Evolutionary conservation across 2,329 filamentous ascomycete species (phyloP).

Genomic region (Apiospora koreana): DNA sequence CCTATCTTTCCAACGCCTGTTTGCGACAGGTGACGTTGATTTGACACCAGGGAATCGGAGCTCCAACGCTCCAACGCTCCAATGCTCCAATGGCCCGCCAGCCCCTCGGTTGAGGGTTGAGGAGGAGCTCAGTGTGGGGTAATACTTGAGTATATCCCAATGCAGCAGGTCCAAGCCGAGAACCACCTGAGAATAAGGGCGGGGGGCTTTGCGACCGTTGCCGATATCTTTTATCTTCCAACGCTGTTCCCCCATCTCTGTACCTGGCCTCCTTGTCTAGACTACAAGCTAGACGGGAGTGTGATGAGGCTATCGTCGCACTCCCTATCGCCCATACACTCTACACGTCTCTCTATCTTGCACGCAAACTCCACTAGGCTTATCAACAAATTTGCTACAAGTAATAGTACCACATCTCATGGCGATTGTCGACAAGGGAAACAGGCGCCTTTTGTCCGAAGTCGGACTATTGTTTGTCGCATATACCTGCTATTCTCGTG

Average conservation of each 20-base stretch:
- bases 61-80: not conserved
- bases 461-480: not conserved
- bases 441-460: not conserved
- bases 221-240: not conserved
- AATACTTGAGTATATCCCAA: slow-evolving; percentile 1
- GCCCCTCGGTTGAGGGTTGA: not conserved
- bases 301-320: slow-evolving; percentile 2
- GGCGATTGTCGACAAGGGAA: not conserved
- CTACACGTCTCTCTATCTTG: not conserved
- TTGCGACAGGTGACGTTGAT: not conserved
- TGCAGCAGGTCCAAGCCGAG: slow-evolving; percentile 13
- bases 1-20: not conserved
- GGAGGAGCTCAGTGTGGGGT: slow-evolving; percentile 10
- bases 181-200: not conserved
- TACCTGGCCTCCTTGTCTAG: not conserved
- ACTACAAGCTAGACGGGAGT: not conserved
- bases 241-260: not conserved
- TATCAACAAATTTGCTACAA: not conserved
- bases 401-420: not conserved
- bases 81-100: not conserved
- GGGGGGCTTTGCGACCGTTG: too few species aligned
- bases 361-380: not conserved
- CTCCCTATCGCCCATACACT: not conserved
- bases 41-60: not conserved
- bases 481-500: not conserved